A percentile compares a stretch with the other conserved stretches of the same genome.
Conservation (phyloP, 1,284 basidiomycete genomes). For the Marasmius oreades region DNA sequence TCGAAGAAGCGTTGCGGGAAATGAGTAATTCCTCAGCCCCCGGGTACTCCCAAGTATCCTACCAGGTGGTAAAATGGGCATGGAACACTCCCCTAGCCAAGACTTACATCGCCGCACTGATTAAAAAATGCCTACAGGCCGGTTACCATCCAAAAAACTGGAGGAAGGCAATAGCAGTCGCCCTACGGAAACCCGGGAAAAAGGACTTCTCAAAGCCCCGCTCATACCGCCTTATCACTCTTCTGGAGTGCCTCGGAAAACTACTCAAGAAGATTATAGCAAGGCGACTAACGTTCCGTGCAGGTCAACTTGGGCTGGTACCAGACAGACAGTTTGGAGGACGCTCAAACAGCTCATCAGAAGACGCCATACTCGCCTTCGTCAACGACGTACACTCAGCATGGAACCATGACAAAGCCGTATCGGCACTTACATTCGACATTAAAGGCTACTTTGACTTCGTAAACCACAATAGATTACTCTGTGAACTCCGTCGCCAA, state of each 20-base stretch:
- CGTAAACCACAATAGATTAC: constrained; percentile 11
- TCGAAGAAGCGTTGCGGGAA: constrained; percentile 13
- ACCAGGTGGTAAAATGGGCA: constrained; percentile 18
- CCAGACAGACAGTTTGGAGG: no score
- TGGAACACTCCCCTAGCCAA: background rate
- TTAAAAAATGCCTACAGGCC: constrained; percentile 12
- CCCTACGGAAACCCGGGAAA: constrained; percentile 23
- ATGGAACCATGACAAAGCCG: constrained; percentile 18
- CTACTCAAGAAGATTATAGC: no score
- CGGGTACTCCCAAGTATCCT: constrained; percentile 15
- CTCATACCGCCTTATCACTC: constrained; percentile 25
- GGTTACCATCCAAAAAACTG: no score
- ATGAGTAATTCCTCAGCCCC: constrained; percentile 15
- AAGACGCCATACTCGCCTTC: no score
- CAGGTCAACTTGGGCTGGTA: no score
- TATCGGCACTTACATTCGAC: no score
- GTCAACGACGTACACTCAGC: constrained; percentile 24
- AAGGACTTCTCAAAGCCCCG: constrained; percentile 24
- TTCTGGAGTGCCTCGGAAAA: no score
- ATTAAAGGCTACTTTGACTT: constrained; percentile 28
- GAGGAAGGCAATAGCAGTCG: constrained; percentile 20
- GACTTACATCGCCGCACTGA: constrained; percentile 7
- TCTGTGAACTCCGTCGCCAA: constrained; percentile 13
- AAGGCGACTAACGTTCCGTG: no score
- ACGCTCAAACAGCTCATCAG: no score